Percentiles rank a stretch among this genome's conserved stretches.
Conservation (phyloP, 805 yeast genomes). For the Suhomyces emberorum region DNA sequence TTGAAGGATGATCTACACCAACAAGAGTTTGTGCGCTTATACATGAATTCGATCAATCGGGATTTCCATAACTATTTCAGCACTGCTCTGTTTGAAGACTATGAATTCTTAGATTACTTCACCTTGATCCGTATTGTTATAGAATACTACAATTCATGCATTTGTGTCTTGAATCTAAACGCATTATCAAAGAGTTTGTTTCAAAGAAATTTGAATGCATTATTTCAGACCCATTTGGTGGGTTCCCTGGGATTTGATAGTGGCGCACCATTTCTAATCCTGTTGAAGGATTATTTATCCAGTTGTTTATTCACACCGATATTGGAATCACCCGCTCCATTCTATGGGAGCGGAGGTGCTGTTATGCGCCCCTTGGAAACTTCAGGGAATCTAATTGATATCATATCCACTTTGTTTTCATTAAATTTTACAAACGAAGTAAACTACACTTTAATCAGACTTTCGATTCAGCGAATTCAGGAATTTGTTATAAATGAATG, state of each 20-base stretch:
- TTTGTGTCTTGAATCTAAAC: conserved; percentile 22
- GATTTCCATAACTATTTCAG: conserved; percentile 16
- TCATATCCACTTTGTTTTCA: conserved; percentile 14
- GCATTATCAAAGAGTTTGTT: conserved; percentile 20
- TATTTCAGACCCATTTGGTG: conserved; percentile 16
- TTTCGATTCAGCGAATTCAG: conserved; percentile 37
- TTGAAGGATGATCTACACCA: conserved; percentile 32
- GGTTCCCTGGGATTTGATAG: not conserved
- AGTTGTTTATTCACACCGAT: conserved; percentile 3
- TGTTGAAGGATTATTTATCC: conserved; percentile 7
- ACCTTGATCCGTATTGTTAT: conserved; percentile 16
- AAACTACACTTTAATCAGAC: conserved; percentile 29
- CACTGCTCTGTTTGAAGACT: conserved; percentile 2
- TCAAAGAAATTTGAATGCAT: conserved; percentile 26
- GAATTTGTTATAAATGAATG: conserved; percentile 27
- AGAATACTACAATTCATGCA: conserved; percentile 21
- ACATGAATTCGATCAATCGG: conserved; percentile 28
- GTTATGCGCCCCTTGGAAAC: too few species aligned
- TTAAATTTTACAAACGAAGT: conserved; percentile 21
- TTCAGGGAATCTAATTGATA: conserved; percentile 12
- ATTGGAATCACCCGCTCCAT: not conserved
- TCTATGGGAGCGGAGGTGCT: not conserved
- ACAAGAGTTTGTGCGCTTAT: conserved; percentile 30
- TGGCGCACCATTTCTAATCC: conserved; percentile 2
- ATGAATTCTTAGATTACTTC: conserved; percentile 12